A percentile compares a stretch with the other conserved stretches of the same genome.
Evolutionary conservation across 1,284 basidiomycete genomes (phyloP).

Genomic region (Blastosporella zonata): DNA sequence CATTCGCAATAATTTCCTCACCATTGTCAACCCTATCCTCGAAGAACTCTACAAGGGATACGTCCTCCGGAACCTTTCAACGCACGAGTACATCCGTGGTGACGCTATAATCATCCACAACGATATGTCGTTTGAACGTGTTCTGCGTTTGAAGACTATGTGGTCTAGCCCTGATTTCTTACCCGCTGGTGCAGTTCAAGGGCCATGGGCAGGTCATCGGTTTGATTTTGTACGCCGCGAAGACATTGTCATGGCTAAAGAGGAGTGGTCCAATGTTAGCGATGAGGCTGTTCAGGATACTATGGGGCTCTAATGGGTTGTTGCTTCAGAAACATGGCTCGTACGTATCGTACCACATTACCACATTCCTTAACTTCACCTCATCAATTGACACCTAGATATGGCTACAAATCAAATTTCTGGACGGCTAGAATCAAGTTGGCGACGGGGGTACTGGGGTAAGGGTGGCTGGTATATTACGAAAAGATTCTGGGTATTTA

Average conservation of each 20-base stretch:
- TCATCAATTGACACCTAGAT: no score
- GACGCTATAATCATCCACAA: neutral
- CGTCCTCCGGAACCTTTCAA: slow-evolving; percentile 5
- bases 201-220: slow-evolving; percentile 4
- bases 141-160: neutral
- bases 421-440: no score
- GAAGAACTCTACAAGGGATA: neutral
- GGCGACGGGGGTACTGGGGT: no score
- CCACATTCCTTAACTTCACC: no score
- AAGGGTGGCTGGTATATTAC: no score
- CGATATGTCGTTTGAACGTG: neutral
- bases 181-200: neutral
- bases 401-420: no score
- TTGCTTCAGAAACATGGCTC: no score
- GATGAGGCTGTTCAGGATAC: neutral
- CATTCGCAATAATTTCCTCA: neutral
- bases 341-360: no score
- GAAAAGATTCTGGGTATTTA: no score
- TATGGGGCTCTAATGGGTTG: neutral
- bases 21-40: neutral
- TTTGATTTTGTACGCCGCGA: neutral
- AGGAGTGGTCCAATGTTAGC: slow-evolving; percentile 8
- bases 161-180: neutral
- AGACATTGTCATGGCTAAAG: neutral
- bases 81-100: slow-evolving; percentile 1